Evolutionary conservation across 2,329 filamentous ascomycete species (phyloP).

Genomic region (Venturia pyrina): DNA sequence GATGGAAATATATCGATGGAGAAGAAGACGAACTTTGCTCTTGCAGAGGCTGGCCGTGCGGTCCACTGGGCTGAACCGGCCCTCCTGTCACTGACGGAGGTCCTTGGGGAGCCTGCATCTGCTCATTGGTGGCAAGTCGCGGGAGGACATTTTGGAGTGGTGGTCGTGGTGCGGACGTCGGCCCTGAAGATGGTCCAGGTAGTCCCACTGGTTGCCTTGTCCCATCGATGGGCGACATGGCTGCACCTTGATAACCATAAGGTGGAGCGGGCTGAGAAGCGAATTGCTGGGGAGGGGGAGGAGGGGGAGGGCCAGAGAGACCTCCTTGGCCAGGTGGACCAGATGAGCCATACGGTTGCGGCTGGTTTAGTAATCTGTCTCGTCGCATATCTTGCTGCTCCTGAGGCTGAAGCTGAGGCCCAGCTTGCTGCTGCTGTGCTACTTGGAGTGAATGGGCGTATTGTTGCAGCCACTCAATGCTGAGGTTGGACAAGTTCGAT

Average conservation of each 20-base stretch:
- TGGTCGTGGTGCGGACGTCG: slow-evolving; percentile 34
- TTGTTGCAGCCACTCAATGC: slow-evolving; percentile 41
- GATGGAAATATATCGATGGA: slow-evolving; percentile 78
- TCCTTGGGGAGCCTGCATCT: slow-evolving; percentile 35
- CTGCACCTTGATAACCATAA: slow-evolving; percentile 15
- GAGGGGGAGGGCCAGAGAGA: not conserved
- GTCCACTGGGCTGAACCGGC: slow-evolving; percentile 25
- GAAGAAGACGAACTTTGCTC: slow-evolving; percentile 57
- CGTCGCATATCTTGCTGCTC: slow-evolving; percentile 27
- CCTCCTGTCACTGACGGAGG: slow-evolving; percentile 31
- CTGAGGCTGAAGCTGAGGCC: slow-evolving; percentile 16
- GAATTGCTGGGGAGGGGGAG: not conserved
- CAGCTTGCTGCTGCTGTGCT: slow-evolving; percentile 28
- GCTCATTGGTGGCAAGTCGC: slow-evolving; percentile 41
- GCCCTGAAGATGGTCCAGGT: slow-evolving; percentile 18
- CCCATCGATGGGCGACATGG: slow-evolving; percentile 22
- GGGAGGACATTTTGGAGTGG: slow-evolving; percentile 38
- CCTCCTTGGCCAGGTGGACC: slow-evolving; percentile 20
- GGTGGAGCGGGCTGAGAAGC: not conserved
- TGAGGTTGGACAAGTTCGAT: slow-evolving; percentile 36
- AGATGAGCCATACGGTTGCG: slow-evolving; percentile 22
- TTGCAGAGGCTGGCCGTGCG: slow-evolving; percentile 21
- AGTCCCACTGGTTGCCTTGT: slow-evolving; percentile 20
- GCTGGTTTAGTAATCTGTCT: slow-evolving; percentile 27
- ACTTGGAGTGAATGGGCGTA: slow-evolving; percentile 37